A percentile compares a stretch with the other conserved stretches of the same genome.
These are phyloP conservation scores for Eucalyptus curtisii DNA, from an alignment of 345 rosid species.

Conservation along the genomic window DNA sequence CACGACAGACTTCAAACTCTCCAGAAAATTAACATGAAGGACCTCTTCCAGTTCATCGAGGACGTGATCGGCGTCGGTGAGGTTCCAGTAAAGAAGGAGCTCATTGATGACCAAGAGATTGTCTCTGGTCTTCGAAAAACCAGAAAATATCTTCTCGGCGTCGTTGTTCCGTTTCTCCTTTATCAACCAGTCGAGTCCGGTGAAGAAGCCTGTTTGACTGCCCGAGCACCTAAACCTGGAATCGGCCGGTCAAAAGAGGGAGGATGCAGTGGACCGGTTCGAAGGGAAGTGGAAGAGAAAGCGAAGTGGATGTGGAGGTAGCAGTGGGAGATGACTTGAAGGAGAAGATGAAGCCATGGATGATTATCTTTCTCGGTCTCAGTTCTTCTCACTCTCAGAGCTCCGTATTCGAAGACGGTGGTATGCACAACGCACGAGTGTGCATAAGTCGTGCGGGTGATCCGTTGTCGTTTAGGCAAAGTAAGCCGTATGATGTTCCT, in stretches of 20 bases:
- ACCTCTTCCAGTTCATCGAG: slow-evolving; percentile 94
- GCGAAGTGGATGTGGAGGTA: background rate
- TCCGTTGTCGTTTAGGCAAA: background rate
- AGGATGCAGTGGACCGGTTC: background rate
- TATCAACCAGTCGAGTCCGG: slow-evolving; percentile 65
- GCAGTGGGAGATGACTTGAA: slow-evolving; percentile 23
- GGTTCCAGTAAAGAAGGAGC: slow-evolving; percentile 85
- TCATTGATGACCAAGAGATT: slow-evolving; percentile 82
- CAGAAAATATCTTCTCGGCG: slow-evolving; percentile 70
- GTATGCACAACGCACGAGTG: background rate
- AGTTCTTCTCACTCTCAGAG: background rate
- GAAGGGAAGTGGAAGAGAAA: background rate
- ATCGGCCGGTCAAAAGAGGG: background rate
- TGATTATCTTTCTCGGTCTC: background rate
- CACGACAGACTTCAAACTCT: background rate
- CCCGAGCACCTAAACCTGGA: slow-evolving; percentile 44
- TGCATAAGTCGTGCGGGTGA: background rate
- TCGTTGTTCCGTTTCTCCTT: slow-evolving; percentile 86
- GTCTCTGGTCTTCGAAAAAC: slow-evolving; percentile 83
- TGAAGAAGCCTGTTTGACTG: slow-evolving; percentile 78
- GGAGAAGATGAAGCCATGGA: slow-evolving; percentile 9
- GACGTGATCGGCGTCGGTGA: slow-evolving; percentile 76
- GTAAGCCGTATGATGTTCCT: background rate
- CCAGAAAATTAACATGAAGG: background rate
- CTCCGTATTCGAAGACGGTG: background rate